Evolutionary conservation across 2,329 filamentous ascomycete genomes (phyloP).

Genomic region (Sporothrix variecibatus): DNA sequence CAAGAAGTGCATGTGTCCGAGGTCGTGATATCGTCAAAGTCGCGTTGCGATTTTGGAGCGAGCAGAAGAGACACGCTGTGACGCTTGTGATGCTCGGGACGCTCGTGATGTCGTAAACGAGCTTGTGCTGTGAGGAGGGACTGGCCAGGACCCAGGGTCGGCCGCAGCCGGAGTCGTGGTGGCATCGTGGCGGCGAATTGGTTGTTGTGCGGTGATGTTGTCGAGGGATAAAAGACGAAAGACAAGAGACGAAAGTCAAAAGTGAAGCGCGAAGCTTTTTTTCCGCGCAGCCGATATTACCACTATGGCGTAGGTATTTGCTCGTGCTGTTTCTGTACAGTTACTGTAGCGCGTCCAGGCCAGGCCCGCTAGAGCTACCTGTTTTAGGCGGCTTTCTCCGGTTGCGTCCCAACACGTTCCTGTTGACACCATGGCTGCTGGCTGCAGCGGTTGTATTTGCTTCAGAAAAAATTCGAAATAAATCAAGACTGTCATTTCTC

Average conservation of each 20-base stretch:
- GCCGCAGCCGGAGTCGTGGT: slow-evolving; percentile 35
- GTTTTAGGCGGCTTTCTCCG: slow-evolving; percentile 6
- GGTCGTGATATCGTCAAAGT: neutral
- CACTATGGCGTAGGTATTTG: neutral
- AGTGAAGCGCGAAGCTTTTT: slow-evolving; percentile 12
- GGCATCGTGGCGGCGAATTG: slow-evolving; percentile 34
- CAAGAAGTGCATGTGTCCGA: neutral
- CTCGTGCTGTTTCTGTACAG: neutral
- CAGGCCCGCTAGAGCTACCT: neutral
- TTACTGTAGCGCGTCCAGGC: neutral
- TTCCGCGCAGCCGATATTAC: neutral
- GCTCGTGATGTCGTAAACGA: slow-evolving; percentile 20
- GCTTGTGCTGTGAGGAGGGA: slow-evolving; percentile 3
- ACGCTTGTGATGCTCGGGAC: slow-evolving; percentile 24
- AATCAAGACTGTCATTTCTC: neutral
- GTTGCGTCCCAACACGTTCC: neutral
- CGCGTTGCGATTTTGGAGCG: slow-evolving; percentile 27
- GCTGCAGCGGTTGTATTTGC: neutral
- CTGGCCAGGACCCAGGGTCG: slow-evolving; percentile 4
- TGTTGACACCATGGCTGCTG: neutral
- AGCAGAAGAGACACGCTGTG: slow-evolving; percentile 40
- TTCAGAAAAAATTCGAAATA: neutral
- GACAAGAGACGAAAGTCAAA: neutral
- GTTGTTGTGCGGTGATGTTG: slow-evolving; percentile 7
- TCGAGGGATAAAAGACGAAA: neutral